These are phyloP conservation scores for Kodamaea alishanica DNA, from an alignment of 1,139 yeast species.

Conservation along the genomic window DNA sequence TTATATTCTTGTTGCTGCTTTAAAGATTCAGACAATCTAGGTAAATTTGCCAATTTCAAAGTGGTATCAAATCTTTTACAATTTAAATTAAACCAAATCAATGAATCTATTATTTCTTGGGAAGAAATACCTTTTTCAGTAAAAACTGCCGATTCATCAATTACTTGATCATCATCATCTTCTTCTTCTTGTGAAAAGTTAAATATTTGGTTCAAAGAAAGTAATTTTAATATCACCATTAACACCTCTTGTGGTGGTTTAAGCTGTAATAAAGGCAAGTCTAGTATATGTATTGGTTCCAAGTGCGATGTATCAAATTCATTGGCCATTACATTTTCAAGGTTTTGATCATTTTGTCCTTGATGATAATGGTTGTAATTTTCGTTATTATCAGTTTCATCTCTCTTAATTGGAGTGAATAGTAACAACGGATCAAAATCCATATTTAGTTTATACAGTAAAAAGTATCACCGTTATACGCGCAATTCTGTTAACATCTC, in stretches of 20 bases:
- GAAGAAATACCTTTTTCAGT: constrained; percentile 23
- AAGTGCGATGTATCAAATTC: constrained; percentile 20
- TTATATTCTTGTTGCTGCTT: constrained; percentile 30
- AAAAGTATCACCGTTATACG: too few species aligned
- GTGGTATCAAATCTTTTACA: constrained; percentile 33
- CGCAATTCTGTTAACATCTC: too few species aligned
- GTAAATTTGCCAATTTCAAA: constrained; percentile 23
- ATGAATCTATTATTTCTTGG: constrained; percentile 20
- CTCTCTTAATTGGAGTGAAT: constrained; percentile 26
- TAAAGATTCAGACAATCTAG: constrained; percentile 26
- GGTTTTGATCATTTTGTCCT: too few species aligned
- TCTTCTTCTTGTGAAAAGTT: constrained; percentile 43
- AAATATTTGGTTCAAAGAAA: constrained; percentile 49
- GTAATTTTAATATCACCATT: constrained; percentile 40
- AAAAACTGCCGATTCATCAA: constrained; percentile 19
- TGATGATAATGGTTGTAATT: background rate
- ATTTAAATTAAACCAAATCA: constrained; percentile 39
- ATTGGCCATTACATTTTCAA: background rate
- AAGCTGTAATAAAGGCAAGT: constrained; percentile 53
- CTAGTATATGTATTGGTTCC: constrained; percentile 54
- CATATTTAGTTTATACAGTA: constrained; percentile 11
- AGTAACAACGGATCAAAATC: constrained; percentile 45
- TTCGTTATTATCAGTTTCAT: constrained; percentile 7
- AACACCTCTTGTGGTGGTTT: constrained; percentile 52
- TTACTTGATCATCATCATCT: constrained; percentile 14